A percentile compares a stretch with the other conserved stretches of the same genome.
Evolutionary conservation across 1,284 basidiomycete genomes (phyloP).

Genomic region (Omphalotus olearius): DNA sequence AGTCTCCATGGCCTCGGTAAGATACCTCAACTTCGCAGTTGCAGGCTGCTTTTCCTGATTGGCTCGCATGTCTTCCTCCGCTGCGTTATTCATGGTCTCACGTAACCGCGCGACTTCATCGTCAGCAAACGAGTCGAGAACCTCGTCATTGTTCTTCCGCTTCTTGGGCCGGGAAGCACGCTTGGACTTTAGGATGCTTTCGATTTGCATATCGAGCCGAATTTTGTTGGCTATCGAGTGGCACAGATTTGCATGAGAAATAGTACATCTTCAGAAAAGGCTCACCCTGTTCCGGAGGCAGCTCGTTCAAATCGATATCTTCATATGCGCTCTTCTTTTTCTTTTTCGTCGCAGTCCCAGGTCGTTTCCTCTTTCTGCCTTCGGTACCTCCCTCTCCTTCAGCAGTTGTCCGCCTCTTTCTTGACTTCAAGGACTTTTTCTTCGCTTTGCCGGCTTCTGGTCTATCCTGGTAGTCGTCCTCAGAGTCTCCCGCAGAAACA

Average conservation of each 20-base stretch:
- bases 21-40: slow-evolving; percentile 78
- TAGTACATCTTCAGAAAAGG: slow-evolving; percentile 20
- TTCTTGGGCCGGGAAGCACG: slow-evolving; percentile 63
- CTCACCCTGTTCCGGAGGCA: slow-evolving; percentile 69
- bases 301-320: slow-evolving; percentile 58
- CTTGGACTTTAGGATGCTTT: slow-evolving; percentile 81
- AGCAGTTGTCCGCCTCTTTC: slow-evolving; percentile 32
- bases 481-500: slow-evolving; percentile 56
- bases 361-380: slow-evolving; percentile 45
- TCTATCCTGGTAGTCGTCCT: slow-evolving; percentile 64
- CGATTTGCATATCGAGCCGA: slow-evolving; percentile 69
- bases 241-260: neutral
- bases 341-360: slow-evolving; percentile 18
- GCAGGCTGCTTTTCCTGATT: slow-evolving; percentile 86
- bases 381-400: slow-evolving; percentile 38
- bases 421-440: slow-evolving; percentile 38
- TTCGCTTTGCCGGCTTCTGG: neutral
- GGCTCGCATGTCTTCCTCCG: slow-evolving; percentile 79
- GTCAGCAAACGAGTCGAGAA: slow-evolving; percentile 85
- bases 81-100: slow-evolving; percentile 85
- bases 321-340: slow-evolving; percentile 42
- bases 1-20: slow-evolving; percentile 89
- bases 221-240: slow-evolving; percentile 49
- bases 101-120: slow-evolving; percentile 85
- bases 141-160: slow-evolving; percentile 75